A percentile compares a stretch with the other conserved stretches of the same genome.
phyloP scores from a whole-genome alignment of 176 grass and related monocot species.

The Thalia dealbata region DNA sequence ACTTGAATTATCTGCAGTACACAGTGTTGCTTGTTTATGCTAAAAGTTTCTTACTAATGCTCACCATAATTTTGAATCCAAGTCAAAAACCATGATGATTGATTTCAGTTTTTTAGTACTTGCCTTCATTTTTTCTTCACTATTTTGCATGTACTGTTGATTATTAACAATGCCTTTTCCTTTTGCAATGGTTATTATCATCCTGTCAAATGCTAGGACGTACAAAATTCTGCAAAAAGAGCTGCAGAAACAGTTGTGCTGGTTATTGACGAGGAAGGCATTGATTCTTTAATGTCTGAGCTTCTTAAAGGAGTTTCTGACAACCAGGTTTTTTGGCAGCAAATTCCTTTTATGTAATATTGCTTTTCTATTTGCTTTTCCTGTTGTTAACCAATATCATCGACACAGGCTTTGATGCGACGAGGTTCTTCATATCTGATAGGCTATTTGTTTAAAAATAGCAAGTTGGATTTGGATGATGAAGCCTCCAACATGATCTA shows the following conservation, averaged over 20 bases:
- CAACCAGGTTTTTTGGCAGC: conserved; percentile 45
- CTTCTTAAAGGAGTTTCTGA: conserved; percentile 80
- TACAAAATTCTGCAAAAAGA: conserved; percentile 69
- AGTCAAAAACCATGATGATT: too few relatives aligned
- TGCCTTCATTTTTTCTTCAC: neutral
- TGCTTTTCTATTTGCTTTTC: neutral
- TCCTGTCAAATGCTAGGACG: conserved; percentile 37
- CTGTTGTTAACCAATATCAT: neutral
- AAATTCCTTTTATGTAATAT: neutral
- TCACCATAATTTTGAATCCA: neutral
- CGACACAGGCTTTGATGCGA: conserved; percentile 65
- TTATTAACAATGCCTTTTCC: too few relatives aligned
- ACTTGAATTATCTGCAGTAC: neutral
- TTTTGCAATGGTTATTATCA: too few relatives aligned
- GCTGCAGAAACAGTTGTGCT: conserved; percentile 85
- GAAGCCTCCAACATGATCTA: conserved; percentile 81
- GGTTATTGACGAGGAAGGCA: conserved; percentile 90
- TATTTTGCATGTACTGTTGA: neutral
- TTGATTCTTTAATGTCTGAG: conserved; percentile 71
- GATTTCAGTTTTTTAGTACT: too few relatives aligned
- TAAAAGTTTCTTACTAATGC: neutral
- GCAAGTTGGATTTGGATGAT: conserved; percentile 85
- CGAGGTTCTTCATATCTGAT: conserved; percentile 75
- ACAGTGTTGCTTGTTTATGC: neutral
- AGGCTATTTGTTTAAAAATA: conserved; percentile 88